These are phyloP conservation scores for Solanum gandarillasii DNA, from an alignment of 257 asterid genomes.

Conservation along the genomic window DNA sequence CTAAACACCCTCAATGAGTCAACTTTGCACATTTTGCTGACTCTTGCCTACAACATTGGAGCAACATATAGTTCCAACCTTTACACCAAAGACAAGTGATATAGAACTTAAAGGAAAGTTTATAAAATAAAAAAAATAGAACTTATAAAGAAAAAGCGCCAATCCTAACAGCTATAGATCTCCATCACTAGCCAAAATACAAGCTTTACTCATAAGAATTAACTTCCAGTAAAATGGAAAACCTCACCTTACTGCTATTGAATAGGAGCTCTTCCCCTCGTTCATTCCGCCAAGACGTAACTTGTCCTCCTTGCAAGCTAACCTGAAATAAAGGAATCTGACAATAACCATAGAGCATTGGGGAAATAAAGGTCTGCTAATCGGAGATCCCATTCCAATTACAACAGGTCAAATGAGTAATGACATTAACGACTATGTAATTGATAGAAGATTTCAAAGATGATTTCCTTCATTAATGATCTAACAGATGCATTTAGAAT, in stretches of 20 bases:
- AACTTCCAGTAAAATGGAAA: neutral
- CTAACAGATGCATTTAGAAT: neutral
- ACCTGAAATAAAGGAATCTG: conserved; percentile 36
- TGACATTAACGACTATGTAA: neutral
- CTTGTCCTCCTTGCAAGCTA: conserved; percentile 86
- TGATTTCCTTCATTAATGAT: neutral
- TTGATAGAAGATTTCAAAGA: neutral
- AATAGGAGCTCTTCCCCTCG: conserved; percentile 89
- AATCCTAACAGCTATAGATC: neutral
- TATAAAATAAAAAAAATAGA: neutral
- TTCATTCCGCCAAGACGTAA: conserved; percentile 82
- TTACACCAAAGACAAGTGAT: neutral
- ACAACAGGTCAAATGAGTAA: neutral
- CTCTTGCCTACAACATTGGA: neutral
- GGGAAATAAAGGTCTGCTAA: neutral
- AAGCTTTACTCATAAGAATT: neutral
- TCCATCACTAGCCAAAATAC: neutral
- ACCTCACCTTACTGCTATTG: conserved; percentile 79
- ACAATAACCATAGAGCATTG: neutral
- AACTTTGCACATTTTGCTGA: neutral
- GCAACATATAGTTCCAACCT: neutral
- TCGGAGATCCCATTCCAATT: neutral
- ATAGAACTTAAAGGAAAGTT: neutral
- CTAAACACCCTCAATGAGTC: neutral
- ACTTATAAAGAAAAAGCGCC: neutral